These are phyloP conservation scores for Porcisia hertigi DNA, from an alignment of 208 protist species.

Conservation along the genomic window DNA sequence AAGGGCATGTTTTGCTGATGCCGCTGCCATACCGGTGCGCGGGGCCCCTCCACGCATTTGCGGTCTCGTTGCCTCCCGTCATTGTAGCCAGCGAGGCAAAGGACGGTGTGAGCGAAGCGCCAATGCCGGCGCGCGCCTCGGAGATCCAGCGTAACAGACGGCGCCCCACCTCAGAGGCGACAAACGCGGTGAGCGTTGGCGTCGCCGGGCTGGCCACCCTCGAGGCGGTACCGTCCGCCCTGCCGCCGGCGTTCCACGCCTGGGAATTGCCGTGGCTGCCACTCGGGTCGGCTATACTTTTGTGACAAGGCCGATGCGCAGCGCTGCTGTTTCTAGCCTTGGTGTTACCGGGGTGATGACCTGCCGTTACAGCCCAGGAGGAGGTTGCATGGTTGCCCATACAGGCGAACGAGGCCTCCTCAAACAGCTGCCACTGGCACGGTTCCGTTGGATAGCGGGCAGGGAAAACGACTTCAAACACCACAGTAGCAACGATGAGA, in stretches of 20 bases:
- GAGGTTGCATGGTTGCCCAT: slow-evolving; percentile 23
- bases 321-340: not conserved
- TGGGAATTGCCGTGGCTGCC: not conserved
- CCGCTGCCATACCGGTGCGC: not conserved
- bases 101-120: not conserved
- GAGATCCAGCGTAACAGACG: slow-evolving; percentile 27
- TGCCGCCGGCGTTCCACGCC: not conserved
- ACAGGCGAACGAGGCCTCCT: slow-evolving; percentile 23
- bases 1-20: slow-evolving; percentile 7
- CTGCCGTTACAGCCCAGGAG: slow-evolving; percentile 25
- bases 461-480: slow-evolving; percentile 42
- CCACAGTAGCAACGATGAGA: slow-evolving; percentile 29
- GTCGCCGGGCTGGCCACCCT: not conserved
- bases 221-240: not conserved
- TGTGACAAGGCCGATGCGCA: not conserved
- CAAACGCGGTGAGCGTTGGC: slow-evolving; percentile 22
- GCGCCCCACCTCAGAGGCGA: slow-evolving; percentile 12
- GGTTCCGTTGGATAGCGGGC: slow-evolving; percentile 45
- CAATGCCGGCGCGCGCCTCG: slow-evolving; percentile 5
- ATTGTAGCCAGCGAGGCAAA: not conserved
- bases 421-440: slow-evolving; percentile 47
- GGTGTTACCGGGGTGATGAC: slow-evolving; percentile 1
- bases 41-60: not conserved
- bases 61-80: not conserved
- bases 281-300: not conserved